phyloP scores from a whole-genome alignment of 2,329 filamentous ascomycete genomes.

The Nigrograna mackinnonii region DNA sequence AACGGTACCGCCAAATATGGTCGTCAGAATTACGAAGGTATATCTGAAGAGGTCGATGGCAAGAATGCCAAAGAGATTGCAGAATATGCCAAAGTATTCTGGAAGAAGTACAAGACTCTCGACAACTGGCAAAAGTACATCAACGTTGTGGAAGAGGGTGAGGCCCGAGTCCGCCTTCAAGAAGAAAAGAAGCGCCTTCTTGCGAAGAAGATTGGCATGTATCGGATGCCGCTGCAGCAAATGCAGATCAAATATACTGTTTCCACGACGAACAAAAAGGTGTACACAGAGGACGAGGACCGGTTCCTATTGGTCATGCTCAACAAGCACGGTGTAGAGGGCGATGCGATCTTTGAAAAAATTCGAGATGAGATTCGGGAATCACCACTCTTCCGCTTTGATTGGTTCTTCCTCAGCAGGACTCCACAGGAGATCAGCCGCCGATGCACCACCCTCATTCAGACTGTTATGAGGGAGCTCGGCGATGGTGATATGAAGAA shows the following conservation, averaged over 20 bases:
- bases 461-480: slow-evolving; percentile 93
- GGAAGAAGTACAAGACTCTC: slow-evolving; percentile 92
- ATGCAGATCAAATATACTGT: slow-evolving; percentile 99
- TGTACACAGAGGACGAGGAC: slow-evolving; percentile 98
- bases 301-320: slow-evolving; percentile 92
- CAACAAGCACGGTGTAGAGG: slow-evolving; percentile 89
- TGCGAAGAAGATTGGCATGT: slow-evolving; percentile 92
- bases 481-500: slow-evolving; percentile 64
- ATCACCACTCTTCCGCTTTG: slow-evolving; percentile 92
- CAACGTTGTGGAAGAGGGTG: slow-evolving; percentile 86
- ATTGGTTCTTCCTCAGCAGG: slow-evolving; percentile 98
- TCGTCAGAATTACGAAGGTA: slow-evolving; percentile 80
- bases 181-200: slow-evolving; percentile 93
- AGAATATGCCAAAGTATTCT: slow-evolving; percentile 92
- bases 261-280: slow-evolving; percentile 99
- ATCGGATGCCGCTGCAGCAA: slow-evolving; percentile 95
- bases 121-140: slow-evolving; percentile 87
- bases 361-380: slow-evolving; percentile 98
- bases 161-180: slow-evolving; percentile 85
- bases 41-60: slow-evolving; percentile 87
- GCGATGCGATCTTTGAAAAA: slow-evolving; percentile 85
- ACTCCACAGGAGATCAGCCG: slow-evolving; percentile 91
- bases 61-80: slow-evolving; percentile 86
- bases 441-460: slow-evolving; percentile 90
- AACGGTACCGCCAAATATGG: slow-evolving; percentile 94